Base-by-base conservation (phyloP, 1,284 basidiomycete genomes). In the Tilletia setariae region DNA sequence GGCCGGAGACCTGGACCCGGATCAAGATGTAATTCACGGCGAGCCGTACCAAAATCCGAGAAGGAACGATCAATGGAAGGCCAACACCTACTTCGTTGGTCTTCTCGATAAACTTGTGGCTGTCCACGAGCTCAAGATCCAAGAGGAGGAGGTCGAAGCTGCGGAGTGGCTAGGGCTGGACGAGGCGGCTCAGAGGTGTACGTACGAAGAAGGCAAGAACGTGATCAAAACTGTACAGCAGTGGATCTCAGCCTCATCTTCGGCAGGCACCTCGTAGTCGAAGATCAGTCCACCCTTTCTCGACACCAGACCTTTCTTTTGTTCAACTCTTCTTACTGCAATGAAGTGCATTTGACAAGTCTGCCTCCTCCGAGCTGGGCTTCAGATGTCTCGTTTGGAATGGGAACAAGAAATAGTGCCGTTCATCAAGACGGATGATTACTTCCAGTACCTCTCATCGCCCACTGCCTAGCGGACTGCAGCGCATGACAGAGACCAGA, bases 1-100 rank as follows among this genome's bases (percentile, higher is more conserved):
- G 13, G 56, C 56, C 19, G 23, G 16, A n/a, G 56, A 19, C 8
- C 15, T 61, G 25, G 28, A 61, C 30, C 4, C 28, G 7, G 28
- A 61, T 3, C 28, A 25, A 19, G 56, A 61, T 30, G 56, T 30
- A 40, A 61, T 61, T 21, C 56, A 61, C 15, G 56, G 56, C 56
- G 56, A 61, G 56, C 56, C 56, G 7, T 61, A 61, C 16, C 56
- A 30, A 19, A 61, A 61, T 21, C 56, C 56, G 28, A 32, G 56
- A 16, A 32, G 28, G 56, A 61, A 61, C 56, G 56, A 35, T 15
- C 28, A 30, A 32, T 61, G 56, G 56, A 61, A 61, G 56, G 28
- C 56, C 7, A 61, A 61, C 6, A 19, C 15, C 25, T 61, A 61
- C 56, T 61, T 35, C n/a, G 56, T 61, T 16, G 56, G 28, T 7